A percentile compares a stretch with the other conserved stretches of the same genome.
These are phyloP conservation scores for Xenoacremonium recifei DNA, from an alignment of 2,329 filamentous ascomycete genomes.

Conservation along the genomic window DNA sequence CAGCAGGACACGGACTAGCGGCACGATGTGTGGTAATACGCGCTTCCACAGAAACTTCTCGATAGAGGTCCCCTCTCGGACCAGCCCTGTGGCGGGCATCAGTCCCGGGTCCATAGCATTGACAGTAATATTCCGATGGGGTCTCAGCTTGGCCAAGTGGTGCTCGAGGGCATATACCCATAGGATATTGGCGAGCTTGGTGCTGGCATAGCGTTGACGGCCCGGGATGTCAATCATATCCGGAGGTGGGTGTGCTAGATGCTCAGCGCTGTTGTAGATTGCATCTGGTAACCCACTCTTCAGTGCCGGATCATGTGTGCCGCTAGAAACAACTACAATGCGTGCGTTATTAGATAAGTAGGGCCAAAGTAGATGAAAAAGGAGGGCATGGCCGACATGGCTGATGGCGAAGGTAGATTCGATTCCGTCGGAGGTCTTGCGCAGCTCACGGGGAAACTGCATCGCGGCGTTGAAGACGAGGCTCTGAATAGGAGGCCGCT, in stretches of 20 bases:
- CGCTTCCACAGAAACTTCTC: conserved; percentile 1
- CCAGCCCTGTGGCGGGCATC: conserved; percentile 7
- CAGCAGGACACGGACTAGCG: background rate
- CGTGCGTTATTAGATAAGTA: conserved; percentile 37
- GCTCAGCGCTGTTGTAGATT: conserved; percentile 2
- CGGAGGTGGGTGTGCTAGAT: conserved; percentile 1
- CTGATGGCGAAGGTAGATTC: conserved; percentile 49
- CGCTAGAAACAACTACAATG: conserved; percentile 43
- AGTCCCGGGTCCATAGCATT: conserved; percentile 7
- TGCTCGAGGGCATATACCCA: conserved; percentile 3
- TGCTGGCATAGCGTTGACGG: conserved; percentile 3
- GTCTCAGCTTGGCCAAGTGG: background rate
- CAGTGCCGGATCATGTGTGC: conserved; percentile 44
- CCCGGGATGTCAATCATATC: background rate
- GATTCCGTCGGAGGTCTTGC: conserved; percentile 38
- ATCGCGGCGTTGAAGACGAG: conserved; percentile 23
- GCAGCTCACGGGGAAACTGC: conserved; percentile 35
- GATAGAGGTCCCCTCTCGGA: background rate
- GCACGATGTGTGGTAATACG: conserved; percentile 1
- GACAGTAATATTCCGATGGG: conserved; percentile 1
- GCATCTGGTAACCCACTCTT: conserved; percentile 6
- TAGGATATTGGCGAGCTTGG: conserved; percentile 6
- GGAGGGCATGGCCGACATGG: conserved; percentile 49
- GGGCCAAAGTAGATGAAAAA: conserved; percentile 46
- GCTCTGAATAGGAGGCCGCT: conserved; percentile 39